Conservation (phyloP, 257 asterid genomes). For the Cruciata laevipes region DNA sequence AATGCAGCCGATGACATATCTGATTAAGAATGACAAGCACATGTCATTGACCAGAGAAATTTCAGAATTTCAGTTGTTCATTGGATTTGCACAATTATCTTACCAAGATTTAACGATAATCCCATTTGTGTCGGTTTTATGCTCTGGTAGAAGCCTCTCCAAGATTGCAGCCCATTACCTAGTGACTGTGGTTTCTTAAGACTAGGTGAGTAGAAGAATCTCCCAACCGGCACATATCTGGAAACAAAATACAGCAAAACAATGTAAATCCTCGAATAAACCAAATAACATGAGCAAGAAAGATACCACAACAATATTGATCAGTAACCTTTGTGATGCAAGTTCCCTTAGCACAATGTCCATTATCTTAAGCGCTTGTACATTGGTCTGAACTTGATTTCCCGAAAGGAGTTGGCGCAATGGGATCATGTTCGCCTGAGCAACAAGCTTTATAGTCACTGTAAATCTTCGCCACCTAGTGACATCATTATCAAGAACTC, state of each 20-base stretch:
- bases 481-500: neutral
- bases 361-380: conserved; percentile 40
- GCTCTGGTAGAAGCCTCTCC: conserved; percentile 52
- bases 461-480: conserved; percentile 34
- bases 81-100: neutral
- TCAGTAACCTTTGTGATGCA: conserved; percentile 30
- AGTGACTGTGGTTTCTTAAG: conserved; percentile 35
- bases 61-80: conserved; percentile 2
- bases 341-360: conserved; percentile 50
- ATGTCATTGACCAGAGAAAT: neutral
- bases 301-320: neutral
- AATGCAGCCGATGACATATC: conserved; percentile 29
- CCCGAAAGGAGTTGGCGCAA: conserved; percentile 33
- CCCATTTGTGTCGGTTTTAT: conserved; percentile 52
- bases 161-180: conserved; percentile 41
- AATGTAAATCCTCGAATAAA: neutral
- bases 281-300: neutral
- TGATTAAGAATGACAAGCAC: conserved; percentile 12
- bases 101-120: conserved; percentile 34
- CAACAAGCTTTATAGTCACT: conserved; percentile 36
- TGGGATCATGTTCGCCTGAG: conserved; percentile 41
- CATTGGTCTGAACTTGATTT: conserved; percentile 34
- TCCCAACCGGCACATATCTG: conserved; percentile 37
- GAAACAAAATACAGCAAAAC: neutral
- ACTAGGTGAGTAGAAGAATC: conserved; percentile 40